A percentile compares a stretch with the other conserved stretches of the same genome.
Evolutionary conservation across 2,329 filamentous ascomycete species (phyloP).

Genomic region (Neofusicoccum umdonicola): DNA sequence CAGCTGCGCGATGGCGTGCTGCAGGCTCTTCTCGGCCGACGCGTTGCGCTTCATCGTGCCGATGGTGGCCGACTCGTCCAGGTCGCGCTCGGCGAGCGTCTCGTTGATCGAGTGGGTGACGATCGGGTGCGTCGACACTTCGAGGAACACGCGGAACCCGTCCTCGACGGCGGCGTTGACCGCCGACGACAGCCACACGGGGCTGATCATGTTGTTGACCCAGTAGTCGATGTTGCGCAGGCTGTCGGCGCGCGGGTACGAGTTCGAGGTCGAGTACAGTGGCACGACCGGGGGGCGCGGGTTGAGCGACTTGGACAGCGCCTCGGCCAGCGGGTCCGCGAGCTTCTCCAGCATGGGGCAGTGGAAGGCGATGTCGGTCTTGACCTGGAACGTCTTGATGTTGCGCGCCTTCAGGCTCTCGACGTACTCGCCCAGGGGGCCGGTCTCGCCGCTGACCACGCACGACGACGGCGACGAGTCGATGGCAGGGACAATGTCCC

Average conservation of each 20-base stretch:
- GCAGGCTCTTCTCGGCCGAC: conserved; percentile 27
- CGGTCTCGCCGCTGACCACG: conserved; percentile 32
- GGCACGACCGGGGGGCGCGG: conserved; percentile 24
- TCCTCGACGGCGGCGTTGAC: conserved; percentile 38
- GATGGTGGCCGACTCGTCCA: conserved; percentile 33
- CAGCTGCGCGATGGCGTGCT: conserved; percentile 30
- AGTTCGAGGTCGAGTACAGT: conserved; percentile 38
- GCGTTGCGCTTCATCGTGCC: conserved; percentile 33
- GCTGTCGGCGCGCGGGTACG: conserved; percentile 25
- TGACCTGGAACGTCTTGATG: conserved; percentile 36
- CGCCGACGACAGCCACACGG: conserved; percentile 37
- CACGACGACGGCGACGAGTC: conserved; percentile 37
- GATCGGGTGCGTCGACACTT: conserved; percentile 44
- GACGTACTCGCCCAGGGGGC: conserved; percentile 26
- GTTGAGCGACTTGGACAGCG: conserved; percentile 24
- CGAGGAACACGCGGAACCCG: conserved; percentile 40
- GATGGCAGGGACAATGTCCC: conserved; percentile 34
- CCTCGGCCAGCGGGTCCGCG: conserved; percentile 27
- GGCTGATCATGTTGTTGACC: conserved; percentile 41
- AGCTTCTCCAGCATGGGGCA: conserved; percentile 37
- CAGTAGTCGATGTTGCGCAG: conserved; percentile 37
- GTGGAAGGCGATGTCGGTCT: conserved; percentile 45
- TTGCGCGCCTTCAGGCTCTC: conserved; percentile 22
- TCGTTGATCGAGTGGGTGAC: conserved; percentile 44
- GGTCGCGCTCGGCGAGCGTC: conserved; percentile 32